These are phyloP conservation scores for Sporothrix sp. DNA, from an alignment of 2,329 filamentous ascomycete species.

Conservation along the genomic window DNA sequence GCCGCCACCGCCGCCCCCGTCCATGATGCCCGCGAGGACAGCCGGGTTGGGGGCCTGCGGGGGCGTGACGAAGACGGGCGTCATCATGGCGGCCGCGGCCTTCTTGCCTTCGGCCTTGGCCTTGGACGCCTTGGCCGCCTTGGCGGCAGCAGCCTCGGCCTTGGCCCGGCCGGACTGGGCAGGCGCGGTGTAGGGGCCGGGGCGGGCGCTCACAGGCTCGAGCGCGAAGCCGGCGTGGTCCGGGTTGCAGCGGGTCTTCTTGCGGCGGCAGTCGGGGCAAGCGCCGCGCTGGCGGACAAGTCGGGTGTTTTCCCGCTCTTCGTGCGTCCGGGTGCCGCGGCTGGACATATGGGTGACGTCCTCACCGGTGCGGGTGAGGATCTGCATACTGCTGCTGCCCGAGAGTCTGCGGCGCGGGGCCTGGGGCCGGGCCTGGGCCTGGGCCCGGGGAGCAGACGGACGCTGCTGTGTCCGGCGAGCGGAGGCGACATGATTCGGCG, in stretches of 20 bases:
- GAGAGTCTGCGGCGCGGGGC: slow-evolving; percentile 2
- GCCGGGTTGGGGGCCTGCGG: not conserved
- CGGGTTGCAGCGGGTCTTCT: slow-evolving; percentile 55
- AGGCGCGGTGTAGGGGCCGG: slow-evolving; percentile 10
- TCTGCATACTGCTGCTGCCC: slow-evolving; percentile 43
- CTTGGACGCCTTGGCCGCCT: slow-evolving; percentile 9
- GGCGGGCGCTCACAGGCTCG: slow-evolving; percentile 3
- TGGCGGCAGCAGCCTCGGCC: slow-evolving; percentile 5
- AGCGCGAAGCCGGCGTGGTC: slow-evolving; percentile 35
- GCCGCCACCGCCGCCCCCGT: slow-evolving; percentile 1
- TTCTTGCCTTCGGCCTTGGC: slow-evolving; percentile 14
- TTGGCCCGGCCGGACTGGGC: slow-evolving; percentile 13
- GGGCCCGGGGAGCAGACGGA: not conserved
- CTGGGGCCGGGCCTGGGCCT: too few relatives aligned
- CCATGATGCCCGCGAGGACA: slow-evolving; percentile 3
- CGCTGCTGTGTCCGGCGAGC: not conserved
- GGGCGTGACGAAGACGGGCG: slow-evolving; percentile 3
- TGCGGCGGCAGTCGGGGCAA: slow-evolving; percentile 51
- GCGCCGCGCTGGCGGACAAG: slow-evolving; percentile 59
- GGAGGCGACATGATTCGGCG: slow-evolving; percentile 23
- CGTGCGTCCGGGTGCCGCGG: slow-evolving; percentile 55
- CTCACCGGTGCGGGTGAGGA: slow-evolving; percentile 52
- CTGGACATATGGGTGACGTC: slow-evolving; percentile 55
- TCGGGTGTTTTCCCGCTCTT: slow-evolving; percentile 57
- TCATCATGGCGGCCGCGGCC: slow-evolving; percentile 1